Evolutionary conservation across 192 early-diverging fungal genomes (phyloP).

Genomic region (Spizellomyces sp.): DNA sequence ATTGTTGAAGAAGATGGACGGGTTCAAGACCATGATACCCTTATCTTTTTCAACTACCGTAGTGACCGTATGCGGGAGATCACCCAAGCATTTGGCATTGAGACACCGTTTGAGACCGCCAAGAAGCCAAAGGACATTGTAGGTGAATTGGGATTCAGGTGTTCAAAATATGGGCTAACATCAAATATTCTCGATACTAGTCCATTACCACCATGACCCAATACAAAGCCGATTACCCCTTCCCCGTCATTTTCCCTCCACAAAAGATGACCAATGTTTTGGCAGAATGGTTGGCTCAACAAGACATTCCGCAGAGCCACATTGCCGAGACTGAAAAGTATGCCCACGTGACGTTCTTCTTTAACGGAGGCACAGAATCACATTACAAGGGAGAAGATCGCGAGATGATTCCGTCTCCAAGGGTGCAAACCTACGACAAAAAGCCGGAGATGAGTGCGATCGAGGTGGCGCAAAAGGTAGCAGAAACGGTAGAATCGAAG

Average conservation of each 20-base stretch:
- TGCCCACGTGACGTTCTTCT: conserved; percentile 99
- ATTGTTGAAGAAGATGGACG: conserved; percentile 77
- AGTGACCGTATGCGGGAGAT: conserved; percentile 98
- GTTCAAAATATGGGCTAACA: neutral
- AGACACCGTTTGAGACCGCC: conserved; percentile 82
- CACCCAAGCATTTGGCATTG: conserved; percentile 79
- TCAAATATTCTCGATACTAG: conserved; percentile 15
- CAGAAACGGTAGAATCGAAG: conserved; percentile 71
- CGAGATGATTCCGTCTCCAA: conserved; percentile 86
- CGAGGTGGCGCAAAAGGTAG: conserved; percentile 88
- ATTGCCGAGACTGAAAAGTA: conserved; percentile 99
- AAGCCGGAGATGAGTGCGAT: conserved; percentile 93
- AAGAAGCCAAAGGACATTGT: conserved; percentile 76
- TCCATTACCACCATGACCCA: conserved; percentile 94
- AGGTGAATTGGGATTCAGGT: conserved; percentile 17
- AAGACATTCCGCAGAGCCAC: conserved; percentile 88
- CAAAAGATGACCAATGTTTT: conserved; percentile 98
- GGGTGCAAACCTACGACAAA: conserved; percentile 97
- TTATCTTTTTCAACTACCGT: conserved; percentile 99
- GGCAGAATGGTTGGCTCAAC: conserved; percentile 93
- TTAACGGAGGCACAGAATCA: conserved; percentile 96
- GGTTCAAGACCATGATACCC: conserved; percentile 84
- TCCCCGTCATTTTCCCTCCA: conserved; percentile 93
- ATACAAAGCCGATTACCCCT: conserved; percentile 97
- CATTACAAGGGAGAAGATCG: conserved; percentile 90